These are phyloP conservation scores for Plantago lanceolata DNA, from an alignment of 305 asterid genomes.

Conservation along the genomic window DNA sequence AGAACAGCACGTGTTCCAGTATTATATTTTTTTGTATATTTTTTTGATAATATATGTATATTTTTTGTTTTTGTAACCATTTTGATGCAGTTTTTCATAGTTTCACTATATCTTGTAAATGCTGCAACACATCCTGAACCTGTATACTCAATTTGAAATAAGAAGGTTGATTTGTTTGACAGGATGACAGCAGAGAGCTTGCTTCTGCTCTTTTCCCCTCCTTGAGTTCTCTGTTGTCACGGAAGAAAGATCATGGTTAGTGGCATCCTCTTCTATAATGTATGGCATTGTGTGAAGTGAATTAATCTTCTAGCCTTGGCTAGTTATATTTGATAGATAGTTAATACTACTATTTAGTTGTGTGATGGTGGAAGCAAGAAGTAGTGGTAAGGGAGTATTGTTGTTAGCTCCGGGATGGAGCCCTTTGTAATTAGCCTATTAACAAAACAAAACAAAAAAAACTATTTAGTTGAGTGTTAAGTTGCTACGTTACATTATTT, in stretches of 20 bases:
- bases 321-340: conserved; percentile 1
- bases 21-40: no score
- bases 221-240: conserved; percentile 50
- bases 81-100: background rate
- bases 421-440: no score
- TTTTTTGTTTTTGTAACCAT: background rate
- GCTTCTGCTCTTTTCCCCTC: conserved; percentile 78
- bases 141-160: conserved; percentile 4
- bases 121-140: background rate
- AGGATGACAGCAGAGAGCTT: conserved; percentile 91
- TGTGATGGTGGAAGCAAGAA: no score
- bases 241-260: conserved; percentile 95
- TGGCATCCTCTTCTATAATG: conserved; percentile 20
- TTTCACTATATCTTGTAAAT: background rate
- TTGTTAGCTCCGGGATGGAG: no score
- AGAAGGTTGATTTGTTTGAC: conserved; percentile 26
- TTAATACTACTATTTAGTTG: no score
- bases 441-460: no score
- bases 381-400: no score
- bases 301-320: background rate
- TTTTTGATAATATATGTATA: background rate
- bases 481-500: conserved; percentile 8
- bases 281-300: background rate
- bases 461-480: conserved; percentile 13
- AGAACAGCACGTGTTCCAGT: background rate